A percentile compares a stretch with the other conserved stretches of the same genome.
Evolutionary conservation across 495 filamentous ascomycete genomes (phyloP).

Genomic region (Pseudomonodictys pantanalensis): DNA sequence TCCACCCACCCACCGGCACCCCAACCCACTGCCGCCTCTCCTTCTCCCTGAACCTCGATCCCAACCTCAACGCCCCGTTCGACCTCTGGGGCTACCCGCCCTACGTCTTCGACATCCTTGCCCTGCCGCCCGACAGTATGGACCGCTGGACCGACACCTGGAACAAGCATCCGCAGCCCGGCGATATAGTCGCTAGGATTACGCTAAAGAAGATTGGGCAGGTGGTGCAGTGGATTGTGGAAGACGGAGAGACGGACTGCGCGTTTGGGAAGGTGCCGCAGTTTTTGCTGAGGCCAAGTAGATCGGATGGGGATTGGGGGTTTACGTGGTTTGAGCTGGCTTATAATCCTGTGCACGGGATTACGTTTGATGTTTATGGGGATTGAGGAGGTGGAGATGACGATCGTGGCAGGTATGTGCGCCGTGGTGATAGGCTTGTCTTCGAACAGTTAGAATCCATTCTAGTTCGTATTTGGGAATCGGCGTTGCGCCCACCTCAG

Average conservation of each 20-base stretch:
- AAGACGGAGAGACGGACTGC: conserved; percentile 3
- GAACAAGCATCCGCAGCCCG: conserved; percentile 13
- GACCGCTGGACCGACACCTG: conserved; percentile 28
- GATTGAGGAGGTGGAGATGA: too few species aligned
- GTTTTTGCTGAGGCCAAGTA: conserved; percentile 16
- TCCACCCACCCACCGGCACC: background rate
- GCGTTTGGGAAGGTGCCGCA: background rate
- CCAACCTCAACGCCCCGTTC: background rate
- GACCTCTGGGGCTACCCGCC: conserved; percentile 4
- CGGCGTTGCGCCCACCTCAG: too few species aligned
- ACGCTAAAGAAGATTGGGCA: conserved; percentile 3
- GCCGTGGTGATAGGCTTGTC: too few species aligned
- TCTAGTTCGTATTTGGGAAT: too few species aligned
- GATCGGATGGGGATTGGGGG: background rate
- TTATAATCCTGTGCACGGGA: conserved; percentile 21
- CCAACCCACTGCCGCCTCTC: conserved; percentile 16
- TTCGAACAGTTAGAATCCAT: too few species aligned
- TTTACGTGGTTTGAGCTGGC: conserved; percentile 28
- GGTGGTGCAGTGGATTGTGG: background rate
- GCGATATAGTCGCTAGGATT: conserved; percentile 10
- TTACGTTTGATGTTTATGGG: conserved; percentile 23
- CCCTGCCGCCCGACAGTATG: conserved; percentile 3
- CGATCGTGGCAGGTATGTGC: too few species aligned
- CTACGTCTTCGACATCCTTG: conserved; percentile 20
- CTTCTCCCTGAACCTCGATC: conserved; percentile 9